phyloP scores from a whole-genome alignment of 108 stramenopile species.

The Cyclotella distinguenda region DNA sequence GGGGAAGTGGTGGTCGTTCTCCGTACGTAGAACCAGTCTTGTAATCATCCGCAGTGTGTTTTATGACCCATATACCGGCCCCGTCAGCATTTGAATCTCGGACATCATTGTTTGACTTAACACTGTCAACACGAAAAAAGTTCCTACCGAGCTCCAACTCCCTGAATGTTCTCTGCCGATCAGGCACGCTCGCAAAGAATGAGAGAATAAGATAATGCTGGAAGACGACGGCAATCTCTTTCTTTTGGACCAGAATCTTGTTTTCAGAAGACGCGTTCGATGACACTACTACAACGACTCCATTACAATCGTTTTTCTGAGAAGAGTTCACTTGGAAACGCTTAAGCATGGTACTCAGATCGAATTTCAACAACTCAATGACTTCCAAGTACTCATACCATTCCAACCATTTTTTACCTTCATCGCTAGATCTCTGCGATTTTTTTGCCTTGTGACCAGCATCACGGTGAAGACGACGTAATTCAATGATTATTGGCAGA shows the following conservation, averaged over 20 bases:
- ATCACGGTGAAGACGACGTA: slow-evolving; percentile 76
- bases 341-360: slow-evolving; percentile 44
- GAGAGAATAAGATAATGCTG: slow-evolving; percentile 77
- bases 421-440: slow-evolving; percentile 71
- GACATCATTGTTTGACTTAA: slow-evolving; percentile 16
- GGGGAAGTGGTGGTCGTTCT: slow-evolving; percentile 72
- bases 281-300: no score
- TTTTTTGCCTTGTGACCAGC: slow-evolving; percentile 64
- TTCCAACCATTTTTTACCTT: slow-evolving; percentile 75
- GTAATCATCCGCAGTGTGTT: slow-evolving; percentile 75
- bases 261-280: no score
- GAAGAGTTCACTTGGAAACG: background rate
- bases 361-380: slow-evolving; percentile 56
- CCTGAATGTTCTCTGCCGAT: slow-evolving; percentile 82
- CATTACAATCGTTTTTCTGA: background rate
- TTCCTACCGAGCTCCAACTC: slow-evolving; percentile 77
- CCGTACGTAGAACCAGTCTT: slow-evolving; percentile 85
- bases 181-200: slow-evolving; percentile 79
- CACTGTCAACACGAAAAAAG: slow-evolving; percentile 39
- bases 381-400: slow-evolving; percentile 76
- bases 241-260: slow-evolving; percentile 26
- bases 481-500: slow-evolving; percentile 68
- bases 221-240: slow-evolving; percentile 58
- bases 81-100: slow-evolving; percentile 4
- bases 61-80: slow-evolving; percentile 52